Evolutionary conservation across 163 green algal species (phyloP), one percentile per base, ranked within the genome.

Genomic region (Prototheca wickerhamii): DNA sequence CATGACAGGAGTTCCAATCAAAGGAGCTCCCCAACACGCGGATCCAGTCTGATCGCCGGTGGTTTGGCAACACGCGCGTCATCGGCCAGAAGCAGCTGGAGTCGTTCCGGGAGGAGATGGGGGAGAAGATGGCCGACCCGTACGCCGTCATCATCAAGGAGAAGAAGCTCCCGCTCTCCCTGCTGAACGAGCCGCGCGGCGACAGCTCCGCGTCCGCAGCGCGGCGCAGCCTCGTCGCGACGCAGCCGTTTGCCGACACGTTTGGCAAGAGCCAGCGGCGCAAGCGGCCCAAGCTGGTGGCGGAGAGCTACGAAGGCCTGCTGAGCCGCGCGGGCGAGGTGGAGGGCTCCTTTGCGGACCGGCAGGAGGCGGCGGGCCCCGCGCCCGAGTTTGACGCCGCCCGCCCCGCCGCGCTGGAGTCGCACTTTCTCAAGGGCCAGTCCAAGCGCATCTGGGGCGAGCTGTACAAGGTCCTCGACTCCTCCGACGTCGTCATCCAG

Each of bases 11-110:
- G 25, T 74, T 96, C 33, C 93, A 99, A 76, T 91, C 77, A 40
- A 95, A 90, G 65, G 92, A 95, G 6, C 76, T 98, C 42, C 94
- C 94, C 20, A 90, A 70, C 56, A 98, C 90, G 25, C 82, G 94
- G 30, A 98, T 99, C 64, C 84, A 95, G 62, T 92, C 94, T 18
- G 92, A 99, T 76, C 80, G 94, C 15, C 82, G 94, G 25, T 96
- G 90, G 89, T 97, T 97, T 76, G 93, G 93, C 58, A 99, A 99
- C 83, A 98, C 93, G 17, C 86, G 93, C 37, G 89, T 98, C 3
- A 87, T 98, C 25, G 93, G 93, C 2, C 89, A 96, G 75, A 94
- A 95, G 74, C 91, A 98, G 84, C 80, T 98, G 37, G 86, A 96
- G 67, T 69, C 83, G 58, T 98, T 98, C 64, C 78, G 92, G 3